A percentile compares a stretch with the other conserved stretches of the same genome.
These are phyloP conservation scores for Leptosphaerulina australis DNA, from an alignment of 2,329 filamentous ascomycete species.

Conservation along the genomic window DNA sequence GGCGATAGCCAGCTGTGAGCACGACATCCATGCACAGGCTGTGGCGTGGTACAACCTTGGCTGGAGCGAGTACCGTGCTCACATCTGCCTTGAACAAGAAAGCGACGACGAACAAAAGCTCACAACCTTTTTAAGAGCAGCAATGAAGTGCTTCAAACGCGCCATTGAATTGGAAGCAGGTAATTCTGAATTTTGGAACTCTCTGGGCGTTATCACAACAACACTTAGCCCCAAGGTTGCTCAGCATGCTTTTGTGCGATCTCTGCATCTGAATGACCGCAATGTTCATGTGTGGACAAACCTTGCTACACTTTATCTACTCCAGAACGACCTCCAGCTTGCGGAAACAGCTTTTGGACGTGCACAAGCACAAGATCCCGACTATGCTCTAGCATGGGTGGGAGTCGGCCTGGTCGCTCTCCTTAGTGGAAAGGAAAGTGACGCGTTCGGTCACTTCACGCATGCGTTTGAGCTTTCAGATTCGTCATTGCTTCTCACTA, in stretches of 20 bases:
- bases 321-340: conserved; percentile 83
- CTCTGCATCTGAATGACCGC: conserved; percentile 87
- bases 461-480: conserved; percentile 94
- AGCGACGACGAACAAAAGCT: conserved; percentile 47
- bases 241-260: conserved; percentile 91
- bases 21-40: conserved; percentile 84
- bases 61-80: conserved; percentile 87
- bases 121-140: conserved; percentile 75
- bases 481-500: conserved; percentile 72
- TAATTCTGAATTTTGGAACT: conserved; percentile 97
- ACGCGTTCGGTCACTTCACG: conserved; percentile 84
- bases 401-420: conserved; percentile 88
- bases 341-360: conserved; percentile 89
- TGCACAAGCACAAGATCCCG: conserved; percentile 91
- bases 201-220: conserved; percentile 88
- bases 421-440: conserved; percentile 72
- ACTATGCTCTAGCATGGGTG: conserved; percentile 91
- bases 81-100: conserved; percentile 65
- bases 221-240: conserved; percentile 83
- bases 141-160: conserved; percentile 90
- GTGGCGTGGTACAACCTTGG: conserved; percentile 98
- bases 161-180: conserved; percentile 94
- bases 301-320: conserved; percentile 80
- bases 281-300: conserved; percentile 90
- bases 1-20: conserved; percentile 73